Conservation (phyloP, 148 eudicot species). For the Persicaria maculosa region DNA sequence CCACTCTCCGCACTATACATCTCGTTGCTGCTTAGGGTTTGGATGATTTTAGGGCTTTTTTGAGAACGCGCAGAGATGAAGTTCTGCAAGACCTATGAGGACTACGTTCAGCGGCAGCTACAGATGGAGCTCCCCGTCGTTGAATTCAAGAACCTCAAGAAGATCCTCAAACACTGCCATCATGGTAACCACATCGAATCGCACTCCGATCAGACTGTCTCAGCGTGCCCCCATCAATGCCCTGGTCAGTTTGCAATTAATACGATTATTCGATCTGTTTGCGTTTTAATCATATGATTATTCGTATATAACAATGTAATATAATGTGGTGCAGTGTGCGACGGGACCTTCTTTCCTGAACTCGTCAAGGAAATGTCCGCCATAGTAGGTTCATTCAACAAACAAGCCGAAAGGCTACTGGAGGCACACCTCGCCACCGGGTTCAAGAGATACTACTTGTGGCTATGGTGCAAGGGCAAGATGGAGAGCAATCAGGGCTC, state of each 20-base stretch:
- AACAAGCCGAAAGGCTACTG: conserved; percentile 68
- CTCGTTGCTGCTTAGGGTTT: too few species aligned
- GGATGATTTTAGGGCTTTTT: too few species aligned
- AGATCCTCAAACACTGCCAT: conserved; percentile 66
- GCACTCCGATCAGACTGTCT: not conserved
- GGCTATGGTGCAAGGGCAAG: conserved; percentile 58
- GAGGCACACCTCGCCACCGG: conserved; percentile 73
- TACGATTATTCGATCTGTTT: too few species aligned
- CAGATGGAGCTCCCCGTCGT: conserved; percentile 55
- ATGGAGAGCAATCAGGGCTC: conserved; percentile 45
- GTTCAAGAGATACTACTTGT: conserved; percentile 43
- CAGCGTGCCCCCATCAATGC: conserved; percentile 30
- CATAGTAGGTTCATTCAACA: conserved; percentile 73
- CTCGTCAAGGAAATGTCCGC: conserved; percentile 81
- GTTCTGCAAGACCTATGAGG: conserved; percentile 82
- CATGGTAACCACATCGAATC: conserved; percentile 22
- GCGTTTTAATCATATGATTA: too few species aligned
- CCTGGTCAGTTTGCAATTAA: conserved; percentile 19
- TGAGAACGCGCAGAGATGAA: conserved; percentile 36
- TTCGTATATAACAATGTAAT: too few species aligned
- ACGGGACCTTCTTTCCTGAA: conserved; percentile 77
- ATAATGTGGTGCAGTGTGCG: conserved; percentile 49
- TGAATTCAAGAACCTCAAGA: conserved; percentile 84
- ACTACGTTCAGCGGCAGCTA: conserved; percentile 62
- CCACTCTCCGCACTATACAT: too few species aligned